Evolutionary conservation across 192 early-diverging fungal species (phyloP).

Genomic region (Geosiphon pyriformis): DNA sequence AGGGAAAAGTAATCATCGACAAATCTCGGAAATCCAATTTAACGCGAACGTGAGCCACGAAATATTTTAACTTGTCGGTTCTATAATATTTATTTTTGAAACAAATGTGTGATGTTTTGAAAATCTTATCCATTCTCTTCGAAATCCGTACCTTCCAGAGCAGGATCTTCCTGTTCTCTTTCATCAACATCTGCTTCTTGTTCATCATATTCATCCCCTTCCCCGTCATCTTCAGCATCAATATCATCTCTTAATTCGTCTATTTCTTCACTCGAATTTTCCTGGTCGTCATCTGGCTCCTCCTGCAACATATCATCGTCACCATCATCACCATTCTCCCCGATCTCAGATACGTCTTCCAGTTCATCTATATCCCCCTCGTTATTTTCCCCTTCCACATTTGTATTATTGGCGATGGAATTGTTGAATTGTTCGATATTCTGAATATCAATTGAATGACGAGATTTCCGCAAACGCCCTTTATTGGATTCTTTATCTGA

Average conservation of each 20-base stretch:
- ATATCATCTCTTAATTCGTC: slow-evolving; percentile 7
- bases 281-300: neutral
- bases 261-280: slow-evolving; percentile 1
- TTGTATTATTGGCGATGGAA: neutral
- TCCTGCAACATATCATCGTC: slow-evolving; percentile 4
- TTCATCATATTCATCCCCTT: neutral
- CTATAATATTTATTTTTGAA: no score
- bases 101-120: no score
- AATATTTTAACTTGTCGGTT: no score
- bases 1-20: no score
- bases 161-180: neutral
- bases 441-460: neutral
- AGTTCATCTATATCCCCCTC: neutral
- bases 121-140: no score
- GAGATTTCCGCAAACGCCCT: neutral
- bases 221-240: neutral
- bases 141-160: neutral
- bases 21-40: no score
- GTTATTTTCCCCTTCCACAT: neutral
- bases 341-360: neutral
- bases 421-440: neutral
- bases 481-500: neutral
- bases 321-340: neutral
- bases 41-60: no score
- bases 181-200: neutral